phyloP scores from a whole-genome alignment of 352 stramenopile genomes.

The Pythium sukuiense region DNA sequence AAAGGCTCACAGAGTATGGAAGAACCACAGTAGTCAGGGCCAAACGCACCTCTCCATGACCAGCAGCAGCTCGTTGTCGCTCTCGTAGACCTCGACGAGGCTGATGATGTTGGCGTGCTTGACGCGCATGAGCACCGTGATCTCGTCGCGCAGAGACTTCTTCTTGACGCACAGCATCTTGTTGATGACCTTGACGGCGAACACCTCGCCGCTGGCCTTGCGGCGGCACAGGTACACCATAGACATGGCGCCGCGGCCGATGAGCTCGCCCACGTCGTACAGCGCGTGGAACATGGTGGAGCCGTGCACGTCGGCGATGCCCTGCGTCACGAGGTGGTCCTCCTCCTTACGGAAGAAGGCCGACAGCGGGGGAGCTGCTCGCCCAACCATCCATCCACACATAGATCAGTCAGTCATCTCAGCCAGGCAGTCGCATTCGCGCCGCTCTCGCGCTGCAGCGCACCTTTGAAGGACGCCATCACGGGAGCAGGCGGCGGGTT shows the following conservation, averaged over 20 bases:
- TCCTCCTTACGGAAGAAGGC: constrained; percentile 89
- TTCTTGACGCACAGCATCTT: constrained; percentile 87
- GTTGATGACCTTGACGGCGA: constrained; percentile 89
- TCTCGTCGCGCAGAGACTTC: constrained; percentile 85
- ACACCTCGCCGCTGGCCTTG: constrained; percentile 81
- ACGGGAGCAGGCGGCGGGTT: neutral
- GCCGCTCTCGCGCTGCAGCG: neutral
- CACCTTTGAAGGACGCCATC: constrained; percentile 81
- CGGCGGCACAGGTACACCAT: constrained; percentile 83
- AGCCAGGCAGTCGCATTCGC: neutral
- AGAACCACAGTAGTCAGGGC: neutral
- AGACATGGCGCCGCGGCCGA: constrained; percentile 78
- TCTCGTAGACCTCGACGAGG: constrained; percentile 85
- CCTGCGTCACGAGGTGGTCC: constrained; percentile 79
- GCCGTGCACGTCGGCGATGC: constrained; percentile 77
- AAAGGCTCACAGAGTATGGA: neutral
- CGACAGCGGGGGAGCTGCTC: constrained; percentile 73
- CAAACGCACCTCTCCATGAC: constrained; percentile 73
- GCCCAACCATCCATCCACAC: neutral
- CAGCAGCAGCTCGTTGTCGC: constrained; percentile 83
- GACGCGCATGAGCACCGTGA: constrained; percentile 81
- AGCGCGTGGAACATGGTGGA: constrained; percentile 87
- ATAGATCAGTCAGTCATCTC: neutral
- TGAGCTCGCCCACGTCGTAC: constrained; percentile 87
- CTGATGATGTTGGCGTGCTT: constrained; percentile 89